Percentiles rank a stretch among this genome's conserved stretches.
phyloP scores from a whole-genome alignment of 345 rosid species.

The Arabis hirsuta region DNA sequence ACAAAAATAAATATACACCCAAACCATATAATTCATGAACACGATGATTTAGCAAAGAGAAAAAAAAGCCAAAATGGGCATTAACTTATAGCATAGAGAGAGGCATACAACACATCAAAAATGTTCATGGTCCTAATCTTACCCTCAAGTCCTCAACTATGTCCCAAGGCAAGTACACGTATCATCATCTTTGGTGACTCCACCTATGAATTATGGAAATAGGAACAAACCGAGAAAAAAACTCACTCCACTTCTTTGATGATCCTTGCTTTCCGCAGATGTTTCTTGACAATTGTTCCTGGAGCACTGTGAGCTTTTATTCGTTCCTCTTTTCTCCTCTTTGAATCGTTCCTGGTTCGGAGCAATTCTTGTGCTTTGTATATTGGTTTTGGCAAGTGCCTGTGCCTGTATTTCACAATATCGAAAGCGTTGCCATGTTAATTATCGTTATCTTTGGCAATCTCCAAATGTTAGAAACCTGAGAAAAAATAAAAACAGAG shows the following conservation, averaged over 20 bases:
- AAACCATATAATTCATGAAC: not conserved
- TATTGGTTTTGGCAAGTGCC: slow-evolving; percentile 89
- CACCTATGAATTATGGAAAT: not conserved
- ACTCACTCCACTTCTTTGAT: slow-evolving; percentile 76
- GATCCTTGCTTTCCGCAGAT: slow-evolving; percentile 73
- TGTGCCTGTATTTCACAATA: slow-evolving; percentile 65
- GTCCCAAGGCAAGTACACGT: not conserved
- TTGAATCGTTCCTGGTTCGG: slow-evolving; percentile 61
- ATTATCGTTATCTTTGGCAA: not conserved
- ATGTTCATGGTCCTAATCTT: slow-evolving; percentile 14
- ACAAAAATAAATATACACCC: too few species aligned
- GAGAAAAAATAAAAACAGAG: not conserved
- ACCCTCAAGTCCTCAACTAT: slow-evolving; percentile 1
- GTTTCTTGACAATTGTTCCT: slow-evolving; percentile 59
- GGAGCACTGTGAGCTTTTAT: slow-evolving; percentile 92
- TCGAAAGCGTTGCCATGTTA: slow-evolving; percentile 30
- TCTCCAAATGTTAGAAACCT: slow-evolving; percentile 1
- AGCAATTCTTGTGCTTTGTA: slow-evolving; percentile 60
- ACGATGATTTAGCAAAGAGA: not conserved
- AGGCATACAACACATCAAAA: slow-evolving; percentile 30
- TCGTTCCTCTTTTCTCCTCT: slow-evolving; percentile 77
- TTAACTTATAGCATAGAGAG: not conserved
- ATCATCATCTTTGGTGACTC: not conserved
- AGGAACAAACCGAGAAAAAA: not conserved
- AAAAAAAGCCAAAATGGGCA: not conserved